These are phyloP conservation scores for Panicum miliaceum DNA, from an alignment of 176 grass and related monocot genomes.

Conservation along the genomic window DNA sequence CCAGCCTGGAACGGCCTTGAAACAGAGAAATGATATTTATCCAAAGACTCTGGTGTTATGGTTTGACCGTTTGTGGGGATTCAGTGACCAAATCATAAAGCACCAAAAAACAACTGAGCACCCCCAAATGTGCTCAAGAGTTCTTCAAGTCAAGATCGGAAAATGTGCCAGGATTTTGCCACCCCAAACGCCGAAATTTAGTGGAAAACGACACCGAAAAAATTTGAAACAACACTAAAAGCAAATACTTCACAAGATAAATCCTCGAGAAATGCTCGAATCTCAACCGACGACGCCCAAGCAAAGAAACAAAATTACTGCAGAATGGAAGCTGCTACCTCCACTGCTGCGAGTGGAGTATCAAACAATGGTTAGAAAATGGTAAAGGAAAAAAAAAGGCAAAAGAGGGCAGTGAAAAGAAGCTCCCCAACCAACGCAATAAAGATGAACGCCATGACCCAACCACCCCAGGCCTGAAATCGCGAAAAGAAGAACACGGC, in stretches of 20 bases:
- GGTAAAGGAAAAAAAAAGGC: slow-evolving; percentile 33
- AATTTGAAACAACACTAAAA: slow-evolving; percentile 24
- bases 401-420: slow-evolving; percentile 29
- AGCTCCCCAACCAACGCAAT: neutral
- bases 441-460: slow-evolving; percentile 4
- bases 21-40: neutral
- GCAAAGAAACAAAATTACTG: slow-evolving; percentile 17
- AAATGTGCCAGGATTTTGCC: slow-evolving; percentile 21
- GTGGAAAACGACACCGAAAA: neutral
- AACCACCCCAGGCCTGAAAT: slow-evolving; percentile 28
- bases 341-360: neutral
- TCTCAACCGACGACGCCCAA: neutral
- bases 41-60: neutral
- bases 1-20: slow-evolving; percentile 21
- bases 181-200: neutral
- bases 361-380: slow-evolving; percentile 17
- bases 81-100: slow-evolving; percentile 12
- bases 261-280: slow-evolving; percentile 25
- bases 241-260: slow-evolving; percentile 27
- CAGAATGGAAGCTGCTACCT: neutral
- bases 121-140: neutral
- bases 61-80: slow-evolving; percentile 25
- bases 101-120: neutral
- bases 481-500: slow-evolving; percentile 27
- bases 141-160: slow-evolving; percentile 5